Base-by-base conservation (phyloP, 441 rosid species). In the Melastoma candidum region DNA sequence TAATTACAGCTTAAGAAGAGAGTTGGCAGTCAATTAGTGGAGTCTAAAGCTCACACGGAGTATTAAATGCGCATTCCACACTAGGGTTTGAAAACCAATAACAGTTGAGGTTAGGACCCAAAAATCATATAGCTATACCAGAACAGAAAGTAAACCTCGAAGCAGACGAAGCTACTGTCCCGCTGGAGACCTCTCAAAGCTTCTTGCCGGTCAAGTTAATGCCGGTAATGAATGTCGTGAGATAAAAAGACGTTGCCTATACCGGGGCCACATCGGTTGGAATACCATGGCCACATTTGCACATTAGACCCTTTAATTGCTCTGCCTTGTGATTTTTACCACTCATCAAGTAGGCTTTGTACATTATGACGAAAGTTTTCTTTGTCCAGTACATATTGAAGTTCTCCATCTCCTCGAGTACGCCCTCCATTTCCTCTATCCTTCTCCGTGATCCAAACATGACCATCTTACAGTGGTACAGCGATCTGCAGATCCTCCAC, bases 391-490 rank as follows among this genome's bases (percentile, higher is more conserved):
- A 45, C 12, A 84, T 45, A 27, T 70, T 77, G 53, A 67, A 53
- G 49, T 77, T 70, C 46, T 71, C 75, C 96, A 87, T 79, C 69
- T 83, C 85, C 48, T 51, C 27, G 26, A 81, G 78, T 49, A 76
- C 87, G 54, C 69, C 57, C 74, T 85, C 95, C 93, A 90, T 85
- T 65, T 90, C 95, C 65, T 63, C 66, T 65, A 82, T 61, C 8
- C 83, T 84, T 53, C 68, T 77, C 44, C 82, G 77, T 12, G 69
- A 61, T 58, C 73, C 84, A 68, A 80, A 90, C 93, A 87, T 68
- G 13, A 74, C 49, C 81, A 87, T 80, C 79, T 78, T 74, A 60
- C 95, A 68, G 59, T 85, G 95, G 61, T 78, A 85, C 9, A 83
- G 68, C 53, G 88, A 74, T 50, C 80, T 73, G 61, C 93, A 80